Base-by-base conservation (phyloP, 1,284 basidiomycete genomes). In the Malassezia globosa region DNA sequence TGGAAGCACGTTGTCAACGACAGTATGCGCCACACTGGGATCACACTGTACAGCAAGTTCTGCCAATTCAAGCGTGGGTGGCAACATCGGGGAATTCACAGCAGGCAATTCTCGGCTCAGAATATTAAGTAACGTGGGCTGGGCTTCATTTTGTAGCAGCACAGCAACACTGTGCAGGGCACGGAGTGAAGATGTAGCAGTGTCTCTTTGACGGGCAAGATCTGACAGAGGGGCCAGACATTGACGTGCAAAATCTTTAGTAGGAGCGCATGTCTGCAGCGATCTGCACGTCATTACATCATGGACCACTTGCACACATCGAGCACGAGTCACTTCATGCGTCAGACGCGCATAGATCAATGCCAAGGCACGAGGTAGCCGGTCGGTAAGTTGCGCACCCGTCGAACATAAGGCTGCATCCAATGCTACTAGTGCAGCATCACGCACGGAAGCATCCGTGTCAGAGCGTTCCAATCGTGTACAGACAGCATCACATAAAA, bases 371-470 rank as follows among this genome's bases (percentile, higher is more conserved):
- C 64, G 61, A 3, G 59, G 46, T 39, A 72, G 72, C 34, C 61
- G 54, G n/a, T 74, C 69, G 0, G 64, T 59, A 13, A 79, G 63
- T 14, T 81, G 75, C 43, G 88, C 86, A 0, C 84, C 83, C 8
- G 87, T 86, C 57, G 82, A 82, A 29, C 87, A 79, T 78, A 95
- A 84, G 4, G 96, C 74, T 63, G 87, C 83, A 1, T 84, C 87
- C 29, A 95, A 78, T 36, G 81, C 82, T 26, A 83, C 80, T 62
- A 96, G 83, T 0, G 87, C 87, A 56, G 80, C 81, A 29, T 80
- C 78, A 34, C 87, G 81, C 26, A 97, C 87, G 58, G 95, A 88
- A 10, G 86, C 82, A 69, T 96, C 92, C 4, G 88, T 87, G 56
- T 87, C 85, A 51, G 84, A 79, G 43, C 80, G 84, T 42, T 76